Conservation (phyloP, 805 yeast species). For the Schizosaccharomyces pombe region ASM294v3 CU329670.1:510501-511000, state of each 20-base stretch:
- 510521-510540: too few relatives aligned
- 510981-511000: constrained; percentile 76
- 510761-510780: constrained; percentile 37
- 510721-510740: not conserved
- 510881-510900: constrained; percentile 73
- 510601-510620: too few relatives aligned
- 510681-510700: constrained; percentile 1
- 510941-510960: constrained; percentile 65
- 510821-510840: constrained; percentile 53
- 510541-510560: too few relatives aligned
- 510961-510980: constrained; percentile 18
- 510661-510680: not conserved
- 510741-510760: not conserved
- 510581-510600: too few relatives aligned
- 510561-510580: too few relatives aligned
- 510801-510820: constrained; percentile 91
- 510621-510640: too few relatives aligned
- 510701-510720: not conserved
- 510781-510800: constrained; percentile 48
- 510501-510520: too few relatives aligned
- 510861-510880: constrained; percentile 70
- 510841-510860: constrained; percentile 50
- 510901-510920: constrained; percentile 70
- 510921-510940: constrained; percentile 78
- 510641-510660: not conserved